Percentiles rank a stretch among this genome's conserved stretches.
phyloP scores from a whole-genome alignment of 208 protist species.

The Wallacemonas sp. region DNA sequence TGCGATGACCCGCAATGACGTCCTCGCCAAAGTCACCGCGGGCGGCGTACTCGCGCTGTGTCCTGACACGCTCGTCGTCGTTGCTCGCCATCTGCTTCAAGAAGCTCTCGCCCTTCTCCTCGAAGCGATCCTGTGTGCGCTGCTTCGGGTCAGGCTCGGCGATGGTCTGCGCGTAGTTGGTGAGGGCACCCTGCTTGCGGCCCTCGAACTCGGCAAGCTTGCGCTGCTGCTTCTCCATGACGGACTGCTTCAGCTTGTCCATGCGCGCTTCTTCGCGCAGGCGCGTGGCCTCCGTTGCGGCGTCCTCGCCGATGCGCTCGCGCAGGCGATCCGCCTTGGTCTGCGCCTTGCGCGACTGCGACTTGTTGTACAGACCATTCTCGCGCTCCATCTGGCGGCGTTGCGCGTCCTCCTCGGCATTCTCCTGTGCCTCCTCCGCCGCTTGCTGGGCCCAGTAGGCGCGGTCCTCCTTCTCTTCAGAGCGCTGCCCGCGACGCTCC shows the following conservation, averaged over 20 bases:
- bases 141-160: slow-evolving; percentile 33
- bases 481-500: slow-evolving; percentile 43
- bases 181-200: slow-evolving; percentile 40
- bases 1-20: slow-evolving; percentile 11
- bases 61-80: slow-evolving; percentile 28
- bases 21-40: slow-evolving; percentile 22
- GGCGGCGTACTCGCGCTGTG: slow-evolving; percentile 11
- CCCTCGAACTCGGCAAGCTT: slow-evolving; percentile 62
- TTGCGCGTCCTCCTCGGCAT: slow-evolving; percentile 38
- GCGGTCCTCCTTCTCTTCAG: slow-evolving; percentile 35
- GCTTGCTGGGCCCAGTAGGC: slow-evolving; percentile 43
- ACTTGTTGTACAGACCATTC: slow-evolving; percentile 55
- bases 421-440: slow-evolving; percentile 62
- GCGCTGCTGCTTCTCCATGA: slow-evolving; percentile 24
- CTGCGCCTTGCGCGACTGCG: slow-evolving; percentile 27
- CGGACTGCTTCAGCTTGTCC: slow-evolving; percentile 37
- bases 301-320: slow-evolving; percentile 35
- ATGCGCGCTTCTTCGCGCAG: slow-evolving; percentile 40
- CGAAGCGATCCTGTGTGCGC: slow-evolving; percentile 79
- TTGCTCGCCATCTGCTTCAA: slow-evolving; percentile 37
- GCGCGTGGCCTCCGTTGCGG: slow-evolving; percentile 31
- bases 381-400: slow-evolving; percentile 30
- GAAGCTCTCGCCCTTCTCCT: slow-evolving; percentile 54
- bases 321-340: slow-evolving; percentile 57
- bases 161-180: slow-evolving; percentile 32